phyloP scores from a whole-genome alignment of 352 stramenopile species.

The Aphanomyces euteiches region DNA sequence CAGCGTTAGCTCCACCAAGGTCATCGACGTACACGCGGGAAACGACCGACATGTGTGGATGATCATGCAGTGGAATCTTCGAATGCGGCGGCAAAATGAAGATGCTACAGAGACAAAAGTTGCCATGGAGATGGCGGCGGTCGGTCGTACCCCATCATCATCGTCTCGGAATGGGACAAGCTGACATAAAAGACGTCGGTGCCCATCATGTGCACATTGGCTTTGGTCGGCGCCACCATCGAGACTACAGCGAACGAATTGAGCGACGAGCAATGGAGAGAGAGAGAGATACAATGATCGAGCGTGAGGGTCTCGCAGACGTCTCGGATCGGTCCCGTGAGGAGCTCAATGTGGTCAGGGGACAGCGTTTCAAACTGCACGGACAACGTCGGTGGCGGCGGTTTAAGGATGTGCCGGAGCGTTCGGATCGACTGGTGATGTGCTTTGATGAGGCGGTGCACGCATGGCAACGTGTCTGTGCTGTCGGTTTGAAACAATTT shows the following conservation, averaged over 20 bases:
- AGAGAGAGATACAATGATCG: constrained; percentile 1
- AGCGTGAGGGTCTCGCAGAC: constrained; percentile 23
- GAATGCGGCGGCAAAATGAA: constrained; percentile 74
- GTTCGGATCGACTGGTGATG: constrained; percentile 25
- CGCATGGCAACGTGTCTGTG: constrained; percentile 18
- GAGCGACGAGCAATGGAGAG: not conserved
- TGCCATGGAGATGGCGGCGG: not conserved
- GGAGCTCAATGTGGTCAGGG: constrained; percentile 10
- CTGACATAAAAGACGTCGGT: constrained; percentile 83
- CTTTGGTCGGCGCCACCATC: constrained; percentile 11
- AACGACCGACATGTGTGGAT: constrained; percentile 81
- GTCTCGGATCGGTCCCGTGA: constrained; percentile 27
- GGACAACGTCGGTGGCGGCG: constrained; percentile 20
- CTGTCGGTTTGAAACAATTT: constrained; percentile 3
- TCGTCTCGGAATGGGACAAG: constrained; percentile 77
- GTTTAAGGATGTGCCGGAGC: constrained; percentile 17
- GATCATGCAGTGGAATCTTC: constrained; percentile 74
- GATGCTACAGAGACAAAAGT: constrained; percentile 42
- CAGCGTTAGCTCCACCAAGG: too few relatives aligned
- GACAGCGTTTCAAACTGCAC: constrained; percentile 24
- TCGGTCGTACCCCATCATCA: constrained; percentile 59
- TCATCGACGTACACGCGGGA: constrained; percentile 46
- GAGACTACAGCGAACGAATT: constrained; percentile 11
- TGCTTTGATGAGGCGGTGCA: constrained; percentile 13
- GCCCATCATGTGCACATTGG: constrained; percentile 24